Percentiles rank a stretch among this genome's conserved stretches.
Evolutionary conservation across 768 basidiomycete species (phyloP).

Genomic region (Tricholomella constricta): DNA sequence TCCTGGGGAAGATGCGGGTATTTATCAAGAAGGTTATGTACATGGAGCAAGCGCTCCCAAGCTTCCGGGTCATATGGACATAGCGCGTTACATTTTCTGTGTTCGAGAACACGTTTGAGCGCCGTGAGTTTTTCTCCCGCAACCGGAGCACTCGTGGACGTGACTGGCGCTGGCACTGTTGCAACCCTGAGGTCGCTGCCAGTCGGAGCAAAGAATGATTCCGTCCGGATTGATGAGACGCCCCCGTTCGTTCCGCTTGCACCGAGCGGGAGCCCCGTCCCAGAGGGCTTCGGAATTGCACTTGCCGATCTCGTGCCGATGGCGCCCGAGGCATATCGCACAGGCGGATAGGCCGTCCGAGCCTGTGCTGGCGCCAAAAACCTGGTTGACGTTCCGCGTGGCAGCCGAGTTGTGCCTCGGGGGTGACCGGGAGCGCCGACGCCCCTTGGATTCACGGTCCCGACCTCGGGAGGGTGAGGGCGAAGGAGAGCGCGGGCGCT

Average conservation of each 20-base stretch:
- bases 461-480: neutral
- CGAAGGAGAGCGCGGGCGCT: neutral
- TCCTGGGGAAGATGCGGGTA: constrained; percentile 27
- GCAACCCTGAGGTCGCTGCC: too few species aligned
- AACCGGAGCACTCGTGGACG: constrained; percentile 45
- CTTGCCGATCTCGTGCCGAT: too few species aligned
- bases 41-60: constrained; percentile 30
- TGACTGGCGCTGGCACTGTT: too few species aligned
- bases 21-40: constrained; percentile 14
- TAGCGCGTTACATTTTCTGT: constrained; percentile 24
- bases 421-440: neutral
- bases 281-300: too few species aligned
- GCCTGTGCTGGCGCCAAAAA: too few species aligned
- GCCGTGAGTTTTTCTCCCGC: constrained; percentile 36
- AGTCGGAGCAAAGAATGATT: too few species aligned
- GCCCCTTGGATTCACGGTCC: neutral
- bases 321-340: too few species aligned
- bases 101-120: constrained; percentile 40
- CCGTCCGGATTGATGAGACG: too few species aligned
- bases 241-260: too few species aligned
- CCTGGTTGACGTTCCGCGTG: neutral
- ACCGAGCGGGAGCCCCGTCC: too few species aligned
- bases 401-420: neutral
- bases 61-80: constrained; percentile 31
- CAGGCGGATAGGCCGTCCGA: too few species aligned